phyloP scores from a whole-genome alignment of 2,329 filamentous ascomycete genomes.

The Aureobasidium lini region DNA sequence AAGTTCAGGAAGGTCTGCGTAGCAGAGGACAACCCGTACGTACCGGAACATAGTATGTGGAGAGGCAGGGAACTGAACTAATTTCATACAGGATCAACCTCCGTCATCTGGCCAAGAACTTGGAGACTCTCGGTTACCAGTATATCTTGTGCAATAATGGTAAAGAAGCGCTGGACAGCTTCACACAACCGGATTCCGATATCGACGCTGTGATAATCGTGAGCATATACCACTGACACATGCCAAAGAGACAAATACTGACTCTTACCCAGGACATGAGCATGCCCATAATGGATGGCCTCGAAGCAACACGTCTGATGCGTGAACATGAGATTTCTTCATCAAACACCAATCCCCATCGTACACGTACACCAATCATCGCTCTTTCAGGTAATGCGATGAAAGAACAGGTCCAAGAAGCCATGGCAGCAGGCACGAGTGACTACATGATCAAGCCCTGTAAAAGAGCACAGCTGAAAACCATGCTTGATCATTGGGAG shows the following conservation, averaged over 20 bases:
- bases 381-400: slow-evolving; percentile 14
- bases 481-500: slow-evolving; percentile 13
- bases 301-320: slow-evolving; percentile 13
- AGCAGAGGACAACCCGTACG: slow-evolving; percentile 15
- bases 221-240: neutral
- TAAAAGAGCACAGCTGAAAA: slow-evolving; percentile 3
- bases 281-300: slow-evolving; percentile 14
- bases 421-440: slow-evolving; percentile 11
- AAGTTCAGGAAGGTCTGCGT: slow-evolving; percentile 12
- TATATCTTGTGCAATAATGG: slow-evolving; percentile 13
- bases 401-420: slow-evolving; percentile 13
- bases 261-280: slow-evolving; percentile 2
- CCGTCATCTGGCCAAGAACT: slow-evolving; percentile 9
- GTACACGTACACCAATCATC: slow-evolving; percentile 8
- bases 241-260: neutral
- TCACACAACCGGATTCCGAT: neutral
- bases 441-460: slow-evolving; percentile 16
- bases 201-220: slow-evolving; percentile 11
- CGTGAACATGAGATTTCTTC: neutral
- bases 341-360: neutral
- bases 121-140: slow-evolving; percentile 9
- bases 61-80: neutral
- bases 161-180: slow-evolving; percentile 13
- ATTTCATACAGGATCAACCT: slow-evolving; percentile 7
- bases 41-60: too few species aligned